Base-by-base conservation (phyloP, 768 basidiomycete genomes). In the Paxillus ammoniavirescens region DNA sequence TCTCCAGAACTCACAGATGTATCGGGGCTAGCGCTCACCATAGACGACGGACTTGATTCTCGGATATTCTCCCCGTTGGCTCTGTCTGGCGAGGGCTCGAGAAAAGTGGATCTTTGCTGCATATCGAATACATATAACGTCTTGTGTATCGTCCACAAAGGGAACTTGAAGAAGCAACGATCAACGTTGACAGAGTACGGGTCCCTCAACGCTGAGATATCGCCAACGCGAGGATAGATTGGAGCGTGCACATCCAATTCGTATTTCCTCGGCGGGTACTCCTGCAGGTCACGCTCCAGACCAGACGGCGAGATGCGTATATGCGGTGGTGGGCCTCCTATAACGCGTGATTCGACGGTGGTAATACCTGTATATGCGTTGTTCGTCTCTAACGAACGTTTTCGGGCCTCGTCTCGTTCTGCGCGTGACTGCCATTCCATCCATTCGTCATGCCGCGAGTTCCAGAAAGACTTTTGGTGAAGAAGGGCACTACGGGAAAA, bases 111-210 rank as follows among this genome's bases (percentile, higher is more conserved):
- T 40, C 57, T 50, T 18, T 76, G 65, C 42, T 81, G 79, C 61
- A 89, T 65, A 56, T 84, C 82, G 56, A 78, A 78, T 67, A 83
- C 75, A 73, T 82, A 88, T n/a, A 87, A 59, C 38, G 76, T 78
- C 73, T 88, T 88, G 42, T 75, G 69, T 62, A 88, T 81, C 17
- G 86, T 87, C 81, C 85, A 87, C 44, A 82, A 64, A 4, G 82
- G 80, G 60, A 83, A 72, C 33, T 66, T 72, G 54, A 76, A 76
- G 59, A 87, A 85, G 57, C 72, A 81, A 10, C 80, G 80, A 64
- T 89, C 87, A 47, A 84, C 73, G 47, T 80, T 72, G 54, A 71
- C 75, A 46, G 76, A 76, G 61, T 80, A 81, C 2, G 82, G 79
- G 60, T 88, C 84, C 26, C 80, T 78, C 37, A 87, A 67, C 2